Evolutionary conservation across 225 moss, liverwort and hornwort genomes (phyloP), one percentile per base, ranked within the genome.

Genomic region (Neckera pumila): DNA sequence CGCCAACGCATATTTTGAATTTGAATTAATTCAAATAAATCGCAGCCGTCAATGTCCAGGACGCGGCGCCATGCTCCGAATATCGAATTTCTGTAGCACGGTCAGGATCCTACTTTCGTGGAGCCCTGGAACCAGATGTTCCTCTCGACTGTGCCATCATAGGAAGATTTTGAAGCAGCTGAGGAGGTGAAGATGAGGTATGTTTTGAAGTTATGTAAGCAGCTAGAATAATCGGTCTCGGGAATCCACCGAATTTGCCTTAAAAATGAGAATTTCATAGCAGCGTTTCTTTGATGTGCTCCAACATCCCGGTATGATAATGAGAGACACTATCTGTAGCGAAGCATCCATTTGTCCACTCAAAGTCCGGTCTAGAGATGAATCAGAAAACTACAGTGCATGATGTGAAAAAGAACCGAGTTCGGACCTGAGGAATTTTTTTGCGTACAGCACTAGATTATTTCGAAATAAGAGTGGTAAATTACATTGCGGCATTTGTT

Each of bases 1-100:
- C 92, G 89, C 90, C 89, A 72, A 38, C 20, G 73, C 64, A 20
- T n/a, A 59, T 43, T 88, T 91, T 83, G 87, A 91, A 91, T 91
- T 89, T 51, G 85, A 89, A 87, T 63, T 27, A 42, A 22, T 64
- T 58, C 47, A 38, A 85, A 59, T 47, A 30, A 56, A 53, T 87
- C 86, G 31, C 28, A 56, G 78, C 72, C 81, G 69, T 88, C 88
- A 85, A 67, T 77, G 82, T 69, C 82, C 74, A 38, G 10, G 33
- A 57, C 9, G 82, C 59, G 59, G 90, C 90, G 90, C 90, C 87
- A 87, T 22, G 64, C 53, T 77, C 56, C 23, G 62, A 78, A 18
- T 36, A 76, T 89, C 88, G 62, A 89, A 70, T 54, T 83, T 34
- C 71, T 20, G 3, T 14, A 7, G 51, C 91, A 56, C 56, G 82